These are phyloP conservation scores for Vanrija sp. DNA, from an alignment of 1,284 basidiomycete genomes.

Conservation along the genomic window DNA sequence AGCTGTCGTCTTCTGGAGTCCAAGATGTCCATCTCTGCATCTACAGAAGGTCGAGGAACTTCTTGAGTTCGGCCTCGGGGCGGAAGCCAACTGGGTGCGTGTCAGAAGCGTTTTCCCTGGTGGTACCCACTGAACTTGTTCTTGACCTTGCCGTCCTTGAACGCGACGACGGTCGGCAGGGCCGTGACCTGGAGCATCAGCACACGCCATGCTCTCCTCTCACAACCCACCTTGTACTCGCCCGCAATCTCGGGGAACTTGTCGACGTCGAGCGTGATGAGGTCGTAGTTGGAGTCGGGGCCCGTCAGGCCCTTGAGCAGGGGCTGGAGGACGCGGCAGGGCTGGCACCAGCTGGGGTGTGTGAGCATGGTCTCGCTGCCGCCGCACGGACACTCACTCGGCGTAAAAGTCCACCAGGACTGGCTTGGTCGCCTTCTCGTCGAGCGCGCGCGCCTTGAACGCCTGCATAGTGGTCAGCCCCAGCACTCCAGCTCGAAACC, in stretches of 20 bases:
- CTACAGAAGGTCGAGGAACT: slow-evolving; percentile 40
- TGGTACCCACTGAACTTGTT: slow-evolving; percentile 46
- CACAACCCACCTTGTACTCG: slow-evolving; percentile 40
- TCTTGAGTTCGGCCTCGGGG: slow-evolving; percentile 39
- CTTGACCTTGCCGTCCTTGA: slow-evolving; percentile 45
- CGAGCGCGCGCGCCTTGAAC: slow-evolving; percentile 28
- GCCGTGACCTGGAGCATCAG: slow-evolving; percentile 35
- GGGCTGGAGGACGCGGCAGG: slow-evolving; percentile 46
- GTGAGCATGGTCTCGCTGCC: slow-evolving; percentile 6
- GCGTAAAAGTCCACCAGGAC: slow-evolving; percentile 49
- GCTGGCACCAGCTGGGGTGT: slow-evolving; percentile 44
- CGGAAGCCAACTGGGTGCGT: slow-evolving; percentile 40
- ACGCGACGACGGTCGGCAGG: slow-evolving; percentile 47
- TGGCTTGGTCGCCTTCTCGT: slow-evolving; percentile 26
- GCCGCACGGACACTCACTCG: slow-evolving; percentile 24
- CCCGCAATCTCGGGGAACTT: slow-evolving; percentile 41
- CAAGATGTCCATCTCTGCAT: not conserved
- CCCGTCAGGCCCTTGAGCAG: slow-evolving; percentile 39
- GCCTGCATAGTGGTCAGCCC: slow-evolving; percentile 13
- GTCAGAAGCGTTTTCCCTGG: not conserved
- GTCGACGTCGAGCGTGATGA: slow-evolving; percentile 47
- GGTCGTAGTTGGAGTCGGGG: slow-evolving; percentile 35
- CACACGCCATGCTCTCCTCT: not conserved
- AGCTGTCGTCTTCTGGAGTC: not conserved
- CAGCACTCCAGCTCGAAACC: not conserved